These are phyloP conservation scores for Penicillium palitans DNA, from an alignment of 2,329 filamentous ascomycete genomes.

Conservation along the genomic window DNA sequence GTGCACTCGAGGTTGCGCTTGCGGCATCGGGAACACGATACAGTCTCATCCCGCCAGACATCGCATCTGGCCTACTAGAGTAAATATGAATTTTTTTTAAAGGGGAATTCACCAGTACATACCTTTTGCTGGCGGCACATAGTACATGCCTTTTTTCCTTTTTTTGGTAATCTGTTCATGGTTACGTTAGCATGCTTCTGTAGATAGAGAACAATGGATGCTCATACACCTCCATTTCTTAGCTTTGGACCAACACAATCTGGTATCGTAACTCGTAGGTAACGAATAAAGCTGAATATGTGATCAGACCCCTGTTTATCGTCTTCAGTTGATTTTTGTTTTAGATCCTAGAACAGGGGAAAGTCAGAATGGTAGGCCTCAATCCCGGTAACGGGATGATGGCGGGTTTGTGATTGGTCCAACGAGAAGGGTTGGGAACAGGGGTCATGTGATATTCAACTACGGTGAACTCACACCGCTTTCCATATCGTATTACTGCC, in stretches of 20 bases:
- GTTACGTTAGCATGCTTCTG: constrained; percentile 16
- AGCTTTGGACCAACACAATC: background rate
- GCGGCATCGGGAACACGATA: constrained; percentile 42
- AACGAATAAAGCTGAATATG: background rate
- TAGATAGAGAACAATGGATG: background rate
- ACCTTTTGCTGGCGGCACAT: constrained; percentile 49
- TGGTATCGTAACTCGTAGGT: background rate
- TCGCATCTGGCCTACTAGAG: constrained; percentile 41
- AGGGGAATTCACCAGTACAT: background rate
- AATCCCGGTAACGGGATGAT: constrained; percentile 12
- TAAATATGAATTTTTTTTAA: background rate
- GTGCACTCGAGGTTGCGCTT: constrained; percentile 40
- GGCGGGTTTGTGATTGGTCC: constrained; percentile 3
- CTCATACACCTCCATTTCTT: constrained; percentile 17
- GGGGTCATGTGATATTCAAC: background rate
- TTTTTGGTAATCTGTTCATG: constrained; percentile 22
- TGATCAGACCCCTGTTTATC: background rate
- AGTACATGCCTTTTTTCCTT: constrained; percentile 45
- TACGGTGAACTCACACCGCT: background rate
- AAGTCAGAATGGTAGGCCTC: background rate
- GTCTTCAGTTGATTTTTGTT: background rate
- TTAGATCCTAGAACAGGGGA: background rate
- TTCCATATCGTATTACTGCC: background rate
- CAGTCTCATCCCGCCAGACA: constrained; percentile 36
- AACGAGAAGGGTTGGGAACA: background rate